A percentile compares a stretch with the other conserved stretches of the same genome.
Conservation (phyloP, 352 stramenopile species). For the Phytophthora vignae region DNA sequence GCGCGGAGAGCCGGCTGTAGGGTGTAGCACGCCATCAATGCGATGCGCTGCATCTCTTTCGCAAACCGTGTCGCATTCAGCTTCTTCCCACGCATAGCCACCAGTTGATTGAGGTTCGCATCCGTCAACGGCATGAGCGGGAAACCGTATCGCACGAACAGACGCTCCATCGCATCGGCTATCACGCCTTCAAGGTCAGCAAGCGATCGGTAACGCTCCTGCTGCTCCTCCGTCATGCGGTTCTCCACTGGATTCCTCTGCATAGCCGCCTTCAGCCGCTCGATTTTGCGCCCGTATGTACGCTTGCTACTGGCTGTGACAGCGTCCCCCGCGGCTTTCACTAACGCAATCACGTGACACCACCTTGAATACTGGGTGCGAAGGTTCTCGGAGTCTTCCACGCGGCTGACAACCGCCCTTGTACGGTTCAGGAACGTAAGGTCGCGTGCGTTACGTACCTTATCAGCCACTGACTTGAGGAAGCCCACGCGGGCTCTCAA, state of each 20-base stretch:
- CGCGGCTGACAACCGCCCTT: background rate
- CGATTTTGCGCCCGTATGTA: background rate
- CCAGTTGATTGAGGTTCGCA: background rate
- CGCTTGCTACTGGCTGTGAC: background rate
- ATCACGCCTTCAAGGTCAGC: background rate
- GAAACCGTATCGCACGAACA: background rate
- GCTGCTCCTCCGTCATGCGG: background rate
- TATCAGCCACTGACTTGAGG: background rate
- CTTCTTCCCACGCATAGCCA: background rate
- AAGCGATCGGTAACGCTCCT: background rate
- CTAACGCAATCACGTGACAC: background rate
- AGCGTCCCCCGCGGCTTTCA: background rate
- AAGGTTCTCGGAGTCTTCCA: background rate
- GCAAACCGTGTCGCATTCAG: background rate
- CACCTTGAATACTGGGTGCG: background rate
- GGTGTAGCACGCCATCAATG: constrained; percentile 1
- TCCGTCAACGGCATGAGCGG: background rate
- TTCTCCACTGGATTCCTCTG: background rate
- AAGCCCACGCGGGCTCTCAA: background rate
- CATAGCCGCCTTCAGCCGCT: background rate
- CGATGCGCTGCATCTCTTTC: background rate
- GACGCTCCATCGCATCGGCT: background rate
- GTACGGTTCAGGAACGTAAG: background rate
- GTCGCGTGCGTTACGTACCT: background rate
- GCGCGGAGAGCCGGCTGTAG: background rate